Evolutionary conservation across 176 grass and related monocot genomes (phyloP), one percentile per base, ranked within the genome.

Genomic region (Panicum miliaceum): DNA sequence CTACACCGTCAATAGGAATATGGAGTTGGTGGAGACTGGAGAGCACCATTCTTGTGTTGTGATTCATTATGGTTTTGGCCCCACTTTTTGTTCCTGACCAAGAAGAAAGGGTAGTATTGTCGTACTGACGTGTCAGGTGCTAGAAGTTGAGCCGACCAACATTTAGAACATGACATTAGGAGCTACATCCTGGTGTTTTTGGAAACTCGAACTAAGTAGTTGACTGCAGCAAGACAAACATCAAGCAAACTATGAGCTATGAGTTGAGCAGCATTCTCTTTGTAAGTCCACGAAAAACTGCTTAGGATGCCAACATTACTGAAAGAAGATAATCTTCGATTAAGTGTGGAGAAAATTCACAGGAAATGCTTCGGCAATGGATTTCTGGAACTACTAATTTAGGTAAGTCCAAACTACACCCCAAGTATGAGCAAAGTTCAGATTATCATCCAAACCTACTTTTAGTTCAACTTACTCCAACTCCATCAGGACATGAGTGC

Each of bases 21-120:
- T 32, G 38, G 38, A 47, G 2, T 8, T 26, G 13, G 47, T 84
- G 76, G 87, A 81, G 40, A 53, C 29, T 32, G 29, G 29, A 32
- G 29, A 32, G 42, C 87, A 76, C 62, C 70, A 64, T 54, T 76
- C 70, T 15, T 51, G 82, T 71, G 53, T 41, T 71, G 10, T 77
- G 77, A 81, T 71, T 82, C 71, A 56, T 77, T 62, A 23, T 53
- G 25, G 0, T 85, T 23, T 68, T 77, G 61, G 43, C 15, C 5
- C 62, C 10, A 47, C 63, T 82, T 82, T 81, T 12, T 54, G 46
- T 20, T 54, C 47, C 73, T 35, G 46, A 26, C 23, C 46, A 56
- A 57, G 58, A 29, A 64, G 57, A 56, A 79, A 79, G 56, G 6
- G 8, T 37, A 58, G 22, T 12, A 22, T 38, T 29, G 14, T 35